phyloP scores from a whole-genome alignment of 805 yeast genomes.

The Candida sphagnicola region DNA sequence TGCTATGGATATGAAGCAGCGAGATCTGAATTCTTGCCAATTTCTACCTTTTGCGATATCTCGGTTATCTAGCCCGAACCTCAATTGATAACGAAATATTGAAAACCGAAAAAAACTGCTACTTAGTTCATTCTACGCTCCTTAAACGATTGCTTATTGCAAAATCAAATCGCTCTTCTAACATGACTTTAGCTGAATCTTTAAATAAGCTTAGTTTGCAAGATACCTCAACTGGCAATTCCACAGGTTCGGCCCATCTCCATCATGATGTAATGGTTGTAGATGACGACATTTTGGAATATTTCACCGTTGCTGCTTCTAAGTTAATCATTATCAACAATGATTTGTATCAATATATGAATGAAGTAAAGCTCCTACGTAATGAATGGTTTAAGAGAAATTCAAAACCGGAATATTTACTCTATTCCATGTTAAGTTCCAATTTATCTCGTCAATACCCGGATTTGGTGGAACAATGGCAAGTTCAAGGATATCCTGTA shows the following conservation, averaged over 20 bases:
- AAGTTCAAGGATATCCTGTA: not conserved
- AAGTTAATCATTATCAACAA: not conserved
- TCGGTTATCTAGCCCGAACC: not conserved
- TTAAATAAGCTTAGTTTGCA: not conserved
- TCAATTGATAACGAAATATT: no score
- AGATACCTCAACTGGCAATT: not conserved
- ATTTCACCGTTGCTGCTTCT: not conserved
- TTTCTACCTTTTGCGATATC: not conserved
- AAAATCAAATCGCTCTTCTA: no score
- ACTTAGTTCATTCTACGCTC: no score
- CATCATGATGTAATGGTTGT: not conserved
- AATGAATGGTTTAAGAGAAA: conserved; percentile 1
- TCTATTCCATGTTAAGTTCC: not conserved
- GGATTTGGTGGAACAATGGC: not conserved
- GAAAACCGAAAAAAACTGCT: no score
- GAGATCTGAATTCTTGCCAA: no score
- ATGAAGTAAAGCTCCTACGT: not conserved
- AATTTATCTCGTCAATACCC: not conserved
- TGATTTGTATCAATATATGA: not conserved
- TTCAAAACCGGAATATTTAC: not conserved
- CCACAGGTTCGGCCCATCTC: not conserved
- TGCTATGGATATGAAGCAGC: no score
- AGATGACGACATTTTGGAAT: not conserved
- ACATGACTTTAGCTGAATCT: conserved; percentile 2
- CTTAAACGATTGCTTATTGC: no score